Evolutionary conservation across 1,139 yeast species (phyloP).

Genomic region (Hansenula lynferdii): DNA sequence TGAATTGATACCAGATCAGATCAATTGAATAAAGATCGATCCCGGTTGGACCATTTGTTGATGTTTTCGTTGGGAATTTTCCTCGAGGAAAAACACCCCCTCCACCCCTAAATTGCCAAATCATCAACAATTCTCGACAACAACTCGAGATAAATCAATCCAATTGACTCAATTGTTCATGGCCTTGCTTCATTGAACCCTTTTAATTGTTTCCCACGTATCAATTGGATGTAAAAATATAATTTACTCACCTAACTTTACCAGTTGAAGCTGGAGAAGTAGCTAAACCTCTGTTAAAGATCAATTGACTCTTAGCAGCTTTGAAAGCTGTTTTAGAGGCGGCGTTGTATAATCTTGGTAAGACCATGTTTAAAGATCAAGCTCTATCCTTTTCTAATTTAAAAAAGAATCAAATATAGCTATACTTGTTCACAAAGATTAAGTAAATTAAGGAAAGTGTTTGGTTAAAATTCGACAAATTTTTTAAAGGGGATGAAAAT

Average conservation of each 20-base stretch:
- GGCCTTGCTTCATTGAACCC: background rate
- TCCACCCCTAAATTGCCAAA: background rate
- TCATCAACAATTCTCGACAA: too few relatives aligned
- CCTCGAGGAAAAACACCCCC: background rate
- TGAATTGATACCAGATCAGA: background rate
- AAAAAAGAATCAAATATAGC: slow-evolving; percentile 5
- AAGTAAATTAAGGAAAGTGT: slow-evolving; percentile 1
- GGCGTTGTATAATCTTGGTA: slow-evolving; percentile 90
- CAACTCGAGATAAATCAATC: background rate
- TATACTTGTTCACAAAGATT: slow-evolving; percentile 4
- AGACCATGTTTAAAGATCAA: slow-evolving; percentile 48
- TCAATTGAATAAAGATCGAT: too few relatives aligned
- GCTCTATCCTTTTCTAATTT: too few relatives aligned
- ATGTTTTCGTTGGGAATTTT: too few relatives aligned
- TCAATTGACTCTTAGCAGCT: slow-evolving; percentile 78
- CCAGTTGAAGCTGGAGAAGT: slow-evolving; percentile 82
- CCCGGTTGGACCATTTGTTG: too few relatives aligned
- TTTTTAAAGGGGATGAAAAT: slow-evolving; percentile 7
- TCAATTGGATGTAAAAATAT: background rate
- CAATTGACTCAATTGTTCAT: background rate
- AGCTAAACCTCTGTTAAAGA: slow-evolving; percentile 76
- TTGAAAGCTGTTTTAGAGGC: slow-evolving; percentile 86
- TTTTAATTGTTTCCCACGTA: too few relatives aligned
- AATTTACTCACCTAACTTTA: slow-evolving; percentile 76
- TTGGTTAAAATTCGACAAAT: slow-evolving; percentile 1